Conservation (phyloP, 2,329 filamentous ascomycete species). For the Aureobasidium sp. region DNA sequence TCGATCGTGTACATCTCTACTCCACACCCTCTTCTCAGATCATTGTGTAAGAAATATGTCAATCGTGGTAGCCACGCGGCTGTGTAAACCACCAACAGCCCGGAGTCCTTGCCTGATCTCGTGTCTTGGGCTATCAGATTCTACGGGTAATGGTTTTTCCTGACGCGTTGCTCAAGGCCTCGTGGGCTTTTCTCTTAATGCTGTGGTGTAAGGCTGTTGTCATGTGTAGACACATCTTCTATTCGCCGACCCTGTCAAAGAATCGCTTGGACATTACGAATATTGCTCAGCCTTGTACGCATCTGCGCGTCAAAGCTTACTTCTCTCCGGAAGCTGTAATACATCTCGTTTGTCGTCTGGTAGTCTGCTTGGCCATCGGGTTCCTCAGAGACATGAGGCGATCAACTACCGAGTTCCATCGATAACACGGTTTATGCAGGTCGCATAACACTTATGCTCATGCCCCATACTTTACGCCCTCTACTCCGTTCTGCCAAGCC, state of each 20-base stretch:
- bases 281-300: background rate
- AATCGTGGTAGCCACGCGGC: constrained; percentile 14
- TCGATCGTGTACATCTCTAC: constrained; percentile 1
- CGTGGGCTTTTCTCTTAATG: background rate
- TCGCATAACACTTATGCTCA: too few species aligned
- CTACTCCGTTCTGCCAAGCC: too few species aligned
- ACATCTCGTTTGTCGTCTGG: background rate
- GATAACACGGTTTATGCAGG: too few species aligned
- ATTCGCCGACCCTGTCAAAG: background rate
- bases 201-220: constrained; percentile 13
- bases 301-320: background rate
- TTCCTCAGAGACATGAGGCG: too few species aligned
- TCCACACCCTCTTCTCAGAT: constrained; percentile 9
- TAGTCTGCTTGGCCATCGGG: background rate
- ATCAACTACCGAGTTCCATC: too few species aligned
- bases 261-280: background rate
- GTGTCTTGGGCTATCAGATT: constrained; percentile 7
- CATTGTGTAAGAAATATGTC: constrained; percentile 11
- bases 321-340: background rate
- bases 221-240: background rate
- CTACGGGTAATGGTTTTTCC: background rate
- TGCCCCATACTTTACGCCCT: too few species aligned
- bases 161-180: constrained; percentile 2
- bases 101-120: background rate
- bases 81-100: background rate